phyloP scores from a whole-genome alignment of 192 early-diverging fungal species.

The Coemansia sp. region DNA sequence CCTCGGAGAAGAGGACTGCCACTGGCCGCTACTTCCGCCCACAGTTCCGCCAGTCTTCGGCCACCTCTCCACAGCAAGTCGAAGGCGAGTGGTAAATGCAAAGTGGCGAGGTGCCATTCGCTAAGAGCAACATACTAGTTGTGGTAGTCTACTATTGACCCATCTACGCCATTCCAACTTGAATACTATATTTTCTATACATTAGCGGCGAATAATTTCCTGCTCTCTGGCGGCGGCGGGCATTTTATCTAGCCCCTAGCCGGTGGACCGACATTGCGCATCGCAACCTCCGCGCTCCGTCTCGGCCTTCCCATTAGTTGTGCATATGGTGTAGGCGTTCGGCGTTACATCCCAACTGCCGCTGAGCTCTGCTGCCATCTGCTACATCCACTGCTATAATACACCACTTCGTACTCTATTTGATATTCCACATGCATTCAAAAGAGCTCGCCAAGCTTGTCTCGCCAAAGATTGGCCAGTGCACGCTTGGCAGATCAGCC shows the following conservation, averaged over 20 bases:
- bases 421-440: not conserved
- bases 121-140: not conserved
- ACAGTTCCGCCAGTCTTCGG: conserved; percentile 50
- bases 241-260: not conserved
- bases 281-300: not conserved
- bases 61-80: conserved; percentile 30
- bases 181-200: not conserved
- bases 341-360: not conserved
- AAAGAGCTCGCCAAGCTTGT: too few species aligned
- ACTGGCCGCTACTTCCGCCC: conserved; percentile 59
- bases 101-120: not conserved
- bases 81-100: conserved; percentile 43
- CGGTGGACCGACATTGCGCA: too few species aligned
- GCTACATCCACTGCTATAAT: not conserved
- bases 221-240: not conserved
- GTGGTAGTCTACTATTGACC: not conserved
- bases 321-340: not conserved
- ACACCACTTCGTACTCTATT: too few species aligned
- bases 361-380: not conserved
- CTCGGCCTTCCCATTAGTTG: conserved; percentile 16
- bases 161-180: not conserved
- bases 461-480: conserved; percentile 11
- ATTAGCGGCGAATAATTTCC: not conserved
- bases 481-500: conserved; percentile 33
- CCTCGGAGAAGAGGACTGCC: conserved; percentile 76